These are phyloP conservation scores for Eucalyptus regnans DNA, from an alignment of 345 rosid genomes.

Conservation along the genomic window DNA sequence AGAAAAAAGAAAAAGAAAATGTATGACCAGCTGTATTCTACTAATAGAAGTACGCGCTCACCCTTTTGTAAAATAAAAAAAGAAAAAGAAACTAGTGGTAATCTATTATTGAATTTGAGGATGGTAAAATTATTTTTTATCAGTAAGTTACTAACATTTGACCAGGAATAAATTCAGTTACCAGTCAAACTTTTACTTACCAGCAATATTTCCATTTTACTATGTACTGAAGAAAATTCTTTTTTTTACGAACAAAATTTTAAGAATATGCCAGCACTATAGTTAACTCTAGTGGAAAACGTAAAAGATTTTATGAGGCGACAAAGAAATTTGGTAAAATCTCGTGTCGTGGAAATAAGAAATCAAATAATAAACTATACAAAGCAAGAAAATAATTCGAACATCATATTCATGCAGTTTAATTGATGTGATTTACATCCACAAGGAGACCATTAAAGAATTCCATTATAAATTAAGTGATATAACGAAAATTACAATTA, in stretches of 20 bases:
- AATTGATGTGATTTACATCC: background rate
- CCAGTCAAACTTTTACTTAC: background rate
- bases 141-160: background rate
- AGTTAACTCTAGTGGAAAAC: background rate
- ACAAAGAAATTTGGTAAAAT: background rate
- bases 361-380: too few species aligned
- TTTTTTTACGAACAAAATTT: background rate
- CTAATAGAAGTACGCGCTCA: background rate
- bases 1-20: too few species aligned
- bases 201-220: background rate
- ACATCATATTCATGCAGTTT: accelerated
- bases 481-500: too few species aligned
- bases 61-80: background rate
- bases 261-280: background rate
- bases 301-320: background rate
- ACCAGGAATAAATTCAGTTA: background rate
- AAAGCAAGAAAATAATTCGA: too few species aligned
- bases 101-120: background rate
- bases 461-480: too few species aligned
- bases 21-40: background rate
- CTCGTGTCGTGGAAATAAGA: background rate
- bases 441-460: background rate
- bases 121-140: background rate
- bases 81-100: too few species aligned
- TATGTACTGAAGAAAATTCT: too few species aligned